These are phyloP conservation scores for Fusarium pseudoanthophilum DNA, from an alignment of 2,329 filamentous ascomycete species.

Conservation along the genomic window DNA sequence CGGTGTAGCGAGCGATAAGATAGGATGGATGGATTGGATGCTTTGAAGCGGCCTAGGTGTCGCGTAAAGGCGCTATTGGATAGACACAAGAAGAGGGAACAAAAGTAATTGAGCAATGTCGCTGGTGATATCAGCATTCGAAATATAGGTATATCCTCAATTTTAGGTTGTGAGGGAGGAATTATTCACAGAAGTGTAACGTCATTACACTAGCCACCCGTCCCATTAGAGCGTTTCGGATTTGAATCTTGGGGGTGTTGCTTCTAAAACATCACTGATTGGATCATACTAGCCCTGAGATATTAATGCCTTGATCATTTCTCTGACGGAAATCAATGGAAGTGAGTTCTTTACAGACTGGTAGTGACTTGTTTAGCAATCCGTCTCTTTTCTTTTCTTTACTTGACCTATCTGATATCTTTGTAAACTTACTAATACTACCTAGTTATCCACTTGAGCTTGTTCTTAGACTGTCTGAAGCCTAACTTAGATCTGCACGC, in stretches of 20 bases:
- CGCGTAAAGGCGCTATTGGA: slow-evolving; percentile 1
- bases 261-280: slow-evolving; percentile 35
- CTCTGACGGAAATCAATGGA: background rate
- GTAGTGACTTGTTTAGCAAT: background rate
- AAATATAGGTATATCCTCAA: background rate
- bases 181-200: slow-evolving; percentile 22
- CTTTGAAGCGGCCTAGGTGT: background rate
- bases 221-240: slow-evolving; percentile 29
- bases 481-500: background rate
- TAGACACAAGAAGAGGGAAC: background rate
- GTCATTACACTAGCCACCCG: slow-evolving; percentile 27
- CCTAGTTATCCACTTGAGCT: background rate
- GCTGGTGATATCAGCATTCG: background rate
- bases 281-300: slow-evolving; percentile 6
- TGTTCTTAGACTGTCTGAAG: background rate
- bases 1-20: slow-evolving; percentile 27
- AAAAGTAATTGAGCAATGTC: slow-evolving; percentile 1
- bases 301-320: background rate
- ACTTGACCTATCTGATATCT: background rate
- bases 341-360: background rate
- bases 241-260: slow-evolving; percentile 22
- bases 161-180: background rate
- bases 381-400: background rate
- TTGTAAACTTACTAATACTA: background rate
- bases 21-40: background rate